phyloP scores from a whole-genome alignment of 106 monocot species.

The Dioscorea zingiberensis region DNA sequence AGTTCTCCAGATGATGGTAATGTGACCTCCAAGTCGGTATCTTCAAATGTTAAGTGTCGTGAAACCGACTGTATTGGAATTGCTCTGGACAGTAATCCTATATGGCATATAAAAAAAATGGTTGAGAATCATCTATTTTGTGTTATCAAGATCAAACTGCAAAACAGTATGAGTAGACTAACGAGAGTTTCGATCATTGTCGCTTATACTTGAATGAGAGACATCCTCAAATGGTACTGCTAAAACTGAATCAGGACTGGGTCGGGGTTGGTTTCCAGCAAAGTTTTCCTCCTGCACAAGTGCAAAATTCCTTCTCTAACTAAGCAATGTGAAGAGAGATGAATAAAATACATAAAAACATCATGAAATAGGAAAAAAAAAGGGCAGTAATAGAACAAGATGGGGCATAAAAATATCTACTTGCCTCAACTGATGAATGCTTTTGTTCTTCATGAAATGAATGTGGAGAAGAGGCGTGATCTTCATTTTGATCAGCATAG shows the following conservation, averaged over 20 bases:
- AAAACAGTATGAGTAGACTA: conserved; percentile 6
- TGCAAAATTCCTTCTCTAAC: too few relatives aligned
- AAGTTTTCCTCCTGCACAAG: conserved; percentile 3
- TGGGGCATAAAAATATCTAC: neutral
- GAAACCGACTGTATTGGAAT: conserved; percentile 19
- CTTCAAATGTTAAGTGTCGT: conserved; percentile 19
- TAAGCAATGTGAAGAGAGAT: too few relatives aligned
- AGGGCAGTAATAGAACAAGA: neutral
- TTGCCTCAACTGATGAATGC: neutral
- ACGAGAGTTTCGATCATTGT: conserved; percentile 4
- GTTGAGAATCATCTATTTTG: neutral
- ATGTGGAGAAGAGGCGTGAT: neutral
- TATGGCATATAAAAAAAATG: neutral
- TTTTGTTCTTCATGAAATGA: too few relatives aligned
- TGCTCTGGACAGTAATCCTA: conserved; percentile 24
- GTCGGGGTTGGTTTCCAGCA: conserved; percentile 19
- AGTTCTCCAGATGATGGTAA: neutral
- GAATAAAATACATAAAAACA: neutral
- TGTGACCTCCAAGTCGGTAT: neutral
- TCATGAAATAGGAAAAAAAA: neutral
- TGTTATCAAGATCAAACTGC: too few relatives aligned
- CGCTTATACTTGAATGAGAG: conserved; percentile 8
- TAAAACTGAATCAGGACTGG: conserved; percentile 34
- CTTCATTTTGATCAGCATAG: neutral
- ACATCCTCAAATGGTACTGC: conserved; percentile 21